Evolutionary conservation across 352 stramenopile genomes (phyloP).

Genomic region (Poterioochromonas sp.): DNA sequence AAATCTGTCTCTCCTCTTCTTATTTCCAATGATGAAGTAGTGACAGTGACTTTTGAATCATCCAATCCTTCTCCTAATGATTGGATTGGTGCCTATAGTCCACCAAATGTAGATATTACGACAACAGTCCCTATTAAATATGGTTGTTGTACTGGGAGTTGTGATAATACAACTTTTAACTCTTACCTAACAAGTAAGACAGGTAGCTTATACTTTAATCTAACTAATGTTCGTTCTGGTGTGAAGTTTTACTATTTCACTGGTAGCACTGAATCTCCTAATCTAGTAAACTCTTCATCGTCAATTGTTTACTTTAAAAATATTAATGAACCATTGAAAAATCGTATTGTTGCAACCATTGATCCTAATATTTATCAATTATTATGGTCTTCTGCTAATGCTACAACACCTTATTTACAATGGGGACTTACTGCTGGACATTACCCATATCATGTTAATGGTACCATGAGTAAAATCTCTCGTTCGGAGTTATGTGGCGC

Average conservation of each 20-base stretch:
- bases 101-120: constrained; percentile 20
- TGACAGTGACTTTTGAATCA: constrained; percentile 6
- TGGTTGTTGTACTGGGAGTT: background rate
- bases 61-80: background rate
- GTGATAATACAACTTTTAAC: too few relatives aligned
- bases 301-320: constrained; percentile 8
- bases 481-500: constrained; percentile 33
- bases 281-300: background rate
- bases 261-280: background rate
- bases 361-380: constrained; percentile 17
- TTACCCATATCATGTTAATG: constrained; percentile 3
- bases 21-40: constrained; percentile 14
- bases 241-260: constrained; percentile 28
- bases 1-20: background rate
- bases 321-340: constrained; percentile 21
- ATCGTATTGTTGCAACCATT: constrained; percentile 1
- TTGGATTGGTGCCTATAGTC: constrained; percentile 28
- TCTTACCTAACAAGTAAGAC: background rate
- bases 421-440: background rate
- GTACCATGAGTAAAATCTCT: background rate
- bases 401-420: background rate
- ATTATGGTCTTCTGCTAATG: constrained; percentile 16
- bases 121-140: constrained; percentile 2
- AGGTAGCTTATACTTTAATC: constrained; percentile 3
- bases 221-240: constrained; percentile 2